Percentiles rank a stretch among this genome's conserved stretches.
Evolutionary conservation across 163 green algal species (phyloP).

Genomic region (Volvox carteri): DNA sequence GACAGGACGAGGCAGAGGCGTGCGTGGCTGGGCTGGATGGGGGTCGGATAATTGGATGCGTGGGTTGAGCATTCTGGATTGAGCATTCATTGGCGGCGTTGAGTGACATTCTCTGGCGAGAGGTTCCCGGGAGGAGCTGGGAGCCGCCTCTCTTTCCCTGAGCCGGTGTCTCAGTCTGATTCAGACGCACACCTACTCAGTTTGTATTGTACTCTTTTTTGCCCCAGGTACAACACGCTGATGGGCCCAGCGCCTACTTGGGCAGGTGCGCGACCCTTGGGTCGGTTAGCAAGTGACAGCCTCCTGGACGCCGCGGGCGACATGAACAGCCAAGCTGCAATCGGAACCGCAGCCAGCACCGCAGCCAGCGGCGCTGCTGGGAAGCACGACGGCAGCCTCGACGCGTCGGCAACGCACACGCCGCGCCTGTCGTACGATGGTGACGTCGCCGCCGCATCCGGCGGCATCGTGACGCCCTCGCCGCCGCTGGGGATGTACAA

Average conservation of each 20-base stretch:
- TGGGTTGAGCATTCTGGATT: too few relatives aligned
- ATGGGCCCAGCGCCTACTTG: conserved; percentile 26
- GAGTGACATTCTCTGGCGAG: too few relatives aligned
- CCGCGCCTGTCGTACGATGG: neutral
- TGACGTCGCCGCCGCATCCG: neutral
- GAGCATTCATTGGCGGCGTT: too few relatives aligned
- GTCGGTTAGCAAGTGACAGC: neutral
- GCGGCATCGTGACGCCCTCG: neutral
- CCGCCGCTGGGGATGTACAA: neutral
- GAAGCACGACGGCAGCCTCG: neutral
- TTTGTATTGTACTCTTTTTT: too few relatives aligned
- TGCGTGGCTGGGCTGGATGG: too few relatives aligned
- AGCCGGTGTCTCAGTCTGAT: too few relatives aligned
- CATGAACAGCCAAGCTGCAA: neutral
- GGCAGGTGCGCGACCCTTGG: conserved; percentile 18
- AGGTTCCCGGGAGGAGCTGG: too few relatives aligned
- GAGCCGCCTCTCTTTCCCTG: too few relatives aligned
- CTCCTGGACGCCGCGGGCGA: neutral
- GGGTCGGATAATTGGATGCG: too few relatives aligned
- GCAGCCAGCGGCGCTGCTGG: neutral
- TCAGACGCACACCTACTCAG: too few relatives aligned
- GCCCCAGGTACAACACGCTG: conserved; percentile 30
- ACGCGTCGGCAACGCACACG: neutral
- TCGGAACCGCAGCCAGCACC: neutral
- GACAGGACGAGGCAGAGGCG: too few relatives aligned